Conservation (phyloP, 2,329 filamentous ascomycete genomes). For the Fusarium vanettenii region DNA sequence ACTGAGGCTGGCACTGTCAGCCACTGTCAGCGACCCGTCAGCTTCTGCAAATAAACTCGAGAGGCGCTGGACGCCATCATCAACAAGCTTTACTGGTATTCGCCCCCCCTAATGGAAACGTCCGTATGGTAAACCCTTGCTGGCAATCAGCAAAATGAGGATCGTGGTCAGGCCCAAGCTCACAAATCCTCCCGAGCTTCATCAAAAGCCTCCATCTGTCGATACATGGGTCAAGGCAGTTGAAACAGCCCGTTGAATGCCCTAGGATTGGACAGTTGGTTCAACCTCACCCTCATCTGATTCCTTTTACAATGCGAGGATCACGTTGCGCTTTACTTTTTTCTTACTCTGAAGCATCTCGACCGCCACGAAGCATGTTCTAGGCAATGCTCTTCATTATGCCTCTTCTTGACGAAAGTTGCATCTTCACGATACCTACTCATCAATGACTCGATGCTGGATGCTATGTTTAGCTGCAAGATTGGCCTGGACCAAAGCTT, state of each 20-base stretch:
- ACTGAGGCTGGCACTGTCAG: not conserved
- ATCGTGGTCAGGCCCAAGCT: not conserved
- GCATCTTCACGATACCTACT: not conserved
- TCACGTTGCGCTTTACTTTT: not conserved
- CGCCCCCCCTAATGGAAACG: conserved; percentile 23
- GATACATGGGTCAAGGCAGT: not conserved
- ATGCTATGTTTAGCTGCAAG: conserved; percentile 4
- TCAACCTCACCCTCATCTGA: not conserved
- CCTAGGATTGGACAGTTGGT: not conserved
- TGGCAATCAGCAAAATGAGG: conserved; percentile 1
- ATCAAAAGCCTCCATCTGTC: not conserved
- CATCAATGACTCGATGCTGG: not conserved
- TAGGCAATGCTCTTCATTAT: not conserved
- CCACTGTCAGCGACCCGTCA: not conserved
- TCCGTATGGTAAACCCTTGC: conserved; percentile 10
- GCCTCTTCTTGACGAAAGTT: not conserved
- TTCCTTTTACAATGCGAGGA: not conserved
- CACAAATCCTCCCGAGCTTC: not conserved
- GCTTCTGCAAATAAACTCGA: not conserved
- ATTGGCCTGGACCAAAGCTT: not conserved
- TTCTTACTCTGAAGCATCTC: not conserved
- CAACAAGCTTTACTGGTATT: conserved; percentile 12
- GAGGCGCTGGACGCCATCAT: not conserved
- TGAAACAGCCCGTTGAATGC: not conserved
- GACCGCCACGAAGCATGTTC: not conserved